phyloP scores from a whole-genome alignment of 495 filamentous ascomycete species.

The Neurospora sp. region DNA sequence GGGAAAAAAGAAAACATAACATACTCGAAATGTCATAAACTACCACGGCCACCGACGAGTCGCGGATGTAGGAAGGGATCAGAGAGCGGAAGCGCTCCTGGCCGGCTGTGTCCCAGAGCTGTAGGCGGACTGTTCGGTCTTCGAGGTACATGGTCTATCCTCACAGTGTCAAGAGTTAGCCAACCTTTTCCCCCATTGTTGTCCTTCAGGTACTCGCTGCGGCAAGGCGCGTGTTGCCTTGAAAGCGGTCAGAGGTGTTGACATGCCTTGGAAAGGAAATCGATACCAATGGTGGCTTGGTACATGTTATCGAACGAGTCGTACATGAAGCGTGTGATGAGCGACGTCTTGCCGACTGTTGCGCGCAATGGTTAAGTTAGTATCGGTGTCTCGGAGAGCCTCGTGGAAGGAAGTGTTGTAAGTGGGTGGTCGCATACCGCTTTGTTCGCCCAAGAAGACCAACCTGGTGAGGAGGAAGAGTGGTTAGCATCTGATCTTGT shows the following conservation, averaged over 20 bases:
- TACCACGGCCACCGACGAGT: constrained; percentile 92
- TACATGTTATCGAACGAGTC: constrained; percentile 99
- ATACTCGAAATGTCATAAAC: constrained; percentile 95
- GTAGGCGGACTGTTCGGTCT: constrained; percentile 92
- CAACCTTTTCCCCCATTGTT: neutral
- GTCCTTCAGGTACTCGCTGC: too few relatives aligned
- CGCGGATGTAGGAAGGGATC: constrained; percentile 96
- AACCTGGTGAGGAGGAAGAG: constrained; percentile 43
- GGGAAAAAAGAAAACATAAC: neutral
- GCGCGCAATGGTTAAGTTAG: constrained; percentile 7
- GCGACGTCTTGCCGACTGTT: constrained; percentile 94
- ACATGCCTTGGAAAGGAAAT: constrained; percentile 92
- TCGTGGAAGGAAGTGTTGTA: constrained; percentile 7
- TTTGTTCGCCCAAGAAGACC: constrained; percentile 96
- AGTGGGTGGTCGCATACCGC: constrained; percentile 52
- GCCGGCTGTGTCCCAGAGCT: constrained; percentile 97
- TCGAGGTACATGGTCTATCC: constrained; percentile 96
- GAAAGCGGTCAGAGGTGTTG: neutral
- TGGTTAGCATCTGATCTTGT: constrained; percentile 8
- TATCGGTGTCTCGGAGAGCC: neutral
- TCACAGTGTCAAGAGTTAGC: neutral
- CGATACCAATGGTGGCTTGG: constrained; percentile 98
- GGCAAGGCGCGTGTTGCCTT: too few relatives aligned
- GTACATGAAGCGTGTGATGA: constrained; percentile 99
- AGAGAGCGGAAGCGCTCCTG: constrained; percentile 94